Base-by-base conservation (phyloP, 371 early-diverging fungal species). In the Capillidium rhysosporum region DNA sequence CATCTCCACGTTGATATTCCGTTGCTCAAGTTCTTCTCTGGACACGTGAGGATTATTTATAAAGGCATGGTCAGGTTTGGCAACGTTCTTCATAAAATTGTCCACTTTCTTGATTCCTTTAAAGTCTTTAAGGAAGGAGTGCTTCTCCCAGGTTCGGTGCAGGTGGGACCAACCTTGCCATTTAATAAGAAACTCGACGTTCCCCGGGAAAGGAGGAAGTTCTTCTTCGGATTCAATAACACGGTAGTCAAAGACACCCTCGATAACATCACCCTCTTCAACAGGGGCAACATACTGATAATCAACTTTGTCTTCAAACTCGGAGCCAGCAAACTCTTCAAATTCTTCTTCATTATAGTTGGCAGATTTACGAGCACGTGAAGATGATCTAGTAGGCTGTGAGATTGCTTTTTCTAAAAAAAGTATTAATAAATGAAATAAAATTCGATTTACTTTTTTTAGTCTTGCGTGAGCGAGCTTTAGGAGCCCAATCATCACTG, bases 121-220 rank as follows among this genome's bases (percentile, higher is more conserved):
- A 59, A 73, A 76, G 7, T 72, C 67, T 12, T 65, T 65, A 23
- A 94, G 73, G 29, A 70, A 66, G 9, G 66, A 67, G 41, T 71
- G 74, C 0, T 66, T 67, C 55, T 90, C 84, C 98, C 98, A 97
- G 0, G 92, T 89, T 49, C 89, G 80, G 60, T 92, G 88, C 41
- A 88, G 67, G 67, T 92, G 91, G 3, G 90, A 87, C 72, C 77
- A 79, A 2, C 80, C 76, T 63, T 82, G 82, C 96, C 96, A 97
- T 61, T 97, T 94, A 60, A 97, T 75, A 9, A 81, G 70, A 56
- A 79, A 94, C 66, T 89, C 85, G 58, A 82, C 61, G 52, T 82
- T 80, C 29, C 48, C 29, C 2, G 56, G 43, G 25, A 40, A 49
- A 20, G 2, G 2, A 9, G n/a, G 46, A 14, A 39, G 14, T 5